Evolutionary conservation across 2,329 filamentous ascomycete species (phyloP).

Genomic region (Diatrype stigma): DNA sequence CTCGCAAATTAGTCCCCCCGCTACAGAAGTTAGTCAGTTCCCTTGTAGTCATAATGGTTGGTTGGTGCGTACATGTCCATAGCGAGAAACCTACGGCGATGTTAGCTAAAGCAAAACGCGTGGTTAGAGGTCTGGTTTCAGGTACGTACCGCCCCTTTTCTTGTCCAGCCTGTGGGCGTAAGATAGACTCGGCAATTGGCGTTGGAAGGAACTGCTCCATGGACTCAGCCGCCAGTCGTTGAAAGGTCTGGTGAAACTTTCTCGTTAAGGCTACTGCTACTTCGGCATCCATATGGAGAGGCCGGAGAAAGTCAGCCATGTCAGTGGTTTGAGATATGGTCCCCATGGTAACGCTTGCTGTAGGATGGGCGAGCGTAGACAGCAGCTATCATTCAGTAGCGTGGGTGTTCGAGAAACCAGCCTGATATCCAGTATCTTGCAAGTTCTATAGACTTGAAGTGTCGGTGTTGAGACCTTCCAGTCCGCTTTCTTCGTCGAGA

Average conservation of each 20-base stretch:
- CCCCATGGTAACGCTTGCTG: background rate
- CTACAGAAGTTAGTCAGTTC: constrained; percentile 32
- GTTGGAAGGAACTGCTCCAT: constrained; percentile 55
- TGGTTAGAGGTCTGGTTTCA: background rate
- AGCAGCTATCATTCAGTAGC: background rate
- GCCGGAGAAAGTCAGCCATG: constrained; percentile 45
- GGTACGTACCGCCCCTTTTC: constrained; percentile 46
- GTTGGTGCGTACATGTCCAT: constrained; percentile 58
- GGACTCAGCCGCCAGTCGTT: constrained; percentile 47
- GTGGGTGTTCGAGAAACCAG: background rate
- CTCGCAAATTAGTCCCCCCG: constrained; percentile 65
- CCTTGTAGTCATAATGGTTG: constrained; percentile 1
- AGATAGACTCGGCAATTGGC: constrained; percentile 56
- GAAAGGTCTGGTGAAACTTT: constrained; percentile 45
- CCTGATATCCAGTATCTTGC: background rate
- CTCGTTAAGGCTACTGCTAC: constrained; percentile 44
- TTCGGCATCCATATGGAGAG: constrained; percentile 44
- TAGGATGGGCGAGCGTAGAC: background rate
- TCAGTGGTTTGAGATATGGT: constrained; percentile 10
- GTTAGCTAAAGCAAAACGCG: constrained; percentile 11
- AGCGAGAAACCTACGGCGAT: constrained; percentile 47
- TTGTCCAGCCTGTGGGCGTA: constrained; percentile 41
- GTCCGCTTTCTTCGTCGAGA: too few relatives aligned
- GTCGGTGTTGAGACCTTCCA: too few relatives aligned
- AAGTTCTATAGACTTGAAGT: too few relatives aligned